phyloP scores from a whole-genome alignment of 2,329 filamentous ascomycete genomes.

The Myriosclerotinia scirpicola region DNA sequence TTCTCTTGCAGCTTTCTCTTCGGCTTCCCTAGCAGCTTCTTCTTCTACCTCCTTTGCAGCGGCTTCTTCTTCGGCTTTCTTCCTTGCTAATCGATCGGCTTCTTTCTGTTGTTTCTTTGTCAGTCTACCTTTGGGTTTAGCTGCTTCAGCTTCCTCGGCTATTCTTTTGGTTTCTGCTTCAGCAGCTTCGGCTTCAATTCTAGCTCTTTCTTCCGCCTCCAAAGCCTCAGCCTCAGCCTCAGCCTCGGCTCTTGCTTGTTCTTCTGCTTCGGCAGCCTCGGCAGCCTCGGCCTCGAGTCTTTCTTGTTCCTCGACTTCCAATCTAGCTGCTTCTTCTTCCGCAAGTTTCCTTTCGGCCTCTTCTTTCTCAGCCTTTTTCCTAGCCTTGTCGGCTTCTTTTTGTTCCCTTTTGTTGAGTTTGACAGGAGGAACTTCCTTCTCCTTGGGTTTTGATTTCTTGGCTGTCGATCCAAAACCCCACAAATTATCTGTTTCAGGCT shows the following conservation, averaged over 20 bases:
- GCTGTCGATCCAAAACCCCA: conserved; percentile 41
- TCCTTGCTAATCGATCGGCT: conserved; percentile 45
- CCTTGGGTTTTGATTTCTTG: conserved; percentile 46
- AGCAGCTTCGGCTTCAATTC: conserved; percentile 35
- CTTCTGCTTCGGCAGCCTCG: conserved; percentile 31
- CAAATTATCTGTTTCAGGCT: conserved; percentile 43
- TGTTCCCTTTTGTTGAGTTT: conserved; percentile 53
- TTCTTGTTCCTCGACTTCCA: conserved; percentile 38
- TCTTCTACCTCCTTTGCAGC: conserved; percentile 43
- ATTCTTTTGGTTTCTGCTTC: conserved; percentile 38
- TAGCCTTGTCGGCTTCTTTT: conserved; percentile 51
- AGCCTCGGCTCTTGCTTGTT: conserved; percentile 37
- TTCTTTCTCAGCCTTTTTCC: conserved; percentile 52
- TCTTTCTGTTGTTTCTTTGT: conserved; percentile 53
- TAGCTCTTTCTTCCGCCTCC: conserved; percentile 49
- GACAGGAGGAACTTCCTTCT: conserved; percentile 42
- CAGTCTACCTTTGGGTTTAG: conserved; percentile 42
- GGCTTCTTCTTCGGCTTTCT: conserved; percentile 51
- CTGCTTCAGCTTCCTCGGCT: conserved; percentile 42
- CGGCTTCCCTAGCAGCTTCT: conserved; percentile 47
- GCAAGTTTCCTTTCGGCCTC: conserved; percentile 46
- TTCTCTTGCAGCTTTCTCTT: conserved; percentile 43
- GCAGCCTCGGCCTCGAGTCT: conserved; percentile 41
- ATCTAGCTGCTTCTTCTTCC: conserved; percentile 38
- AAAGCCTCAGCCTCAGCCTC: conserved; percentile 53